A percentile compares a stretch with the other conserved stretches of the same genome.
phyloP scores from a whole-genome alignment of 1,284 basidiomycete species.

The Lentinula novae-zelandiae region DNA sequence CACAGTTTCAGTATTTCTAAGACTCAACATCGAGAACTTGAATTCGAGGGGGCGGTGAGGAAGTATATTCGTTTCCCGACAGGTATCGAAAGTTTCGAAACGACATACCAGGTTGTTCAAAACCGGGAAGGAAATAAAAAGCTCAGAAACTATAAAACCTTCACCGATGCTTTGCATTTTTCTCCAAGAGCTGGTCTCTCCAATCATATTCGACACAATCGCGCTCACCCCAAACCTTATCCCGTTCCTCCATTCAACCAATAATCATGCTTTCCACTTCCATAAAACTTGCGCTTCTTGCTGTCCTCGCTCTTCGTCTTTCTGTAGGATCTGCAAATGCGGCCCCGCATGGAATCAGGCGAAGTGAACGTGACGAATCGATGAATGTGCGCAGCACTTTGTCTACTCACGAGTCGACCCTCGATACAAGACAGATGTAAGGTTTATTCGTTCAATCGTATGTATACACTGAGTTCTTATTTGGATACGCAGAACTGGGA shows the following conservation, averaged over 20 bases:
- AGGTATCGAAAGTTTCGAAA: neutral
- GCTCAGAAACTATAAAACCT: neutral
- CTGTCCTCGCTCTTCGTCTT: neutral
- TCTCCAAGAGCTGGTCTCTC: neutral
- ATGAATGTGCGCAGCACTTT: neutral
- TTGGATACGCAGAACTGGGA: neutral
- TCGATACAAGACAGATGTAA: neutral
- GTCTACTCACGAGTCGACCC: neutral
- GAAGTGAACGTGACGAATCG: neutral
- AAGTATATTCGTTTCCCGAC: neutral
- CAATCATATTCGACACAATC: neutral
- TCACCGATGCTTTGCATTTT: neutral
- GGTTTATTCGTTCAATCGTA: neutral
- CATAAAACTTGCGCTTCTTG: neutral
- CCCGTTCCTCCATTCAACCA: neutral
- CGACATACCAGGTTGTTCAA: neutral
- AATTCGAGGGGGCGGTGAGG: neutral
- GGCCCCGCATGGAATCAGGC: neutral
- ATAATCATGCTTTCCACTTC: neutral
- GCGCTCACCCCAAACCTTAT: neutral
- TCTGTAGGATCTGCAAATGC: neutral
- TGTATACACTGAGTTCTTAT: neutral
- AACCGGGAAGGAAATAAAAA: neutral
- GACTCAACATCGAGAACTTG: neutral
- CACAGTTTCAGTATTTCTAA: neutral